Conservation (phyloP, 805 yeast species). For the Sugiyamaella marilandica region DNA sequence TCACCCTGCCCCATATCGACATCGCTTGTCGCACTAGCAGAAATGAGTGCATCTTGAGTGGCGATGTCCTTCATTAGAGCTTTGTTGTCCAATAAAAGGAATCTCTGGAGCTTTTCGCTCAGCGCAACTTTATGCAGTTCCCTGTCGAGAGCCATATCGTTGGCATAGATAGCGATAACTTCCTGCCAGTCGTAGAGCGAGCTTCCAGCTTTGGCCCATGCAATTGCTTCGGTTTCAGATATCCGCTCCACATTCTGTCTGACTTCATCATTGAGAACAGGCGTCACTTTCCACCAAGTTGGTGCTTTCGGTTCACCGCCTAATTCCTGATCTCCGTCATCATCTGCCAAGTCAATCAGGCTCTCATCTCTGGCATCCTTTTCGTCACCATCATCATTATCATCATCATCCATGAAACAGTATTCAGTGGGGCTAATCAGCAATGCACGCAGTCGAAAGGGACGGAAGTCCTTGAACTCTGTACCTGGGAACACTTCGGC, state of each 20-base stretch:
- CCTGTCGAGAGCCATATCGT: constrained; percentile 14
- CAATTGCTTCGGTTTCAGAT: constrained; percentile 16
- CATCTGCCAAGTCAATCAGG: constrained; percentile 16
- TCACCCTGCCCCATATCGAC: not conserved
- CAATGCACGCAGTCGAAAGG: constrained; percentile 18
- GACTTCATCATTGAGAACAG: not conserved
- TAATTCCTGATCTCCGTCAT: not conserved
- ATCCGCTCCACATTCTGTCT: constrained; percentile 1
- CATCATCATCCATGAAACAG: constrained; percentile 10
- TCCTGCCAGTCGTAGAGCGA: constrained; percentile 22
- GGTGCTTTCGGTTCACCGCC: not conserved
- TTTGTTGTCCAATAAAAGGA: constrained; percentile 13
- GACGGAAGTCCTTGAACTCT: constrained; percentile 14
- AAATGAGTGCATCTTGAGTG: not conserved
- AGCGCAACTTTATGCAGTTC: constrained; percentile 8
- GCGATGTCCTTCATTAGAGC: not conserved
- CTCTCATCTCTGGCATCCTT: constrained; percentile 10
- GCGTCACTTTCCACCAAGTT: constrained; percentile 13
- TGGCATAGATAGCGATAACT: constrained; percentile 22
- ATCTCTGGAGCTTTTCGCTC: constrained; percentile 10
- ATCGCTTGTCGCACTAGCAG: not conserved
- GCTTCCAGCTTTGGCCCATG: constrained; percentile 19
- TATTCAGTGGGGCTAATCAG: constrained; percentile 23
- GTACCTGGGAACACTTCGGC: constrained; percentile 13
- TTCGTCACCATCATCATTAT: not conserved